These are phyloP conservation scores for Pythium biforme DNA, from an alignment of 352 stramenopile genomes.

Conservation along the genomic window DNA sequence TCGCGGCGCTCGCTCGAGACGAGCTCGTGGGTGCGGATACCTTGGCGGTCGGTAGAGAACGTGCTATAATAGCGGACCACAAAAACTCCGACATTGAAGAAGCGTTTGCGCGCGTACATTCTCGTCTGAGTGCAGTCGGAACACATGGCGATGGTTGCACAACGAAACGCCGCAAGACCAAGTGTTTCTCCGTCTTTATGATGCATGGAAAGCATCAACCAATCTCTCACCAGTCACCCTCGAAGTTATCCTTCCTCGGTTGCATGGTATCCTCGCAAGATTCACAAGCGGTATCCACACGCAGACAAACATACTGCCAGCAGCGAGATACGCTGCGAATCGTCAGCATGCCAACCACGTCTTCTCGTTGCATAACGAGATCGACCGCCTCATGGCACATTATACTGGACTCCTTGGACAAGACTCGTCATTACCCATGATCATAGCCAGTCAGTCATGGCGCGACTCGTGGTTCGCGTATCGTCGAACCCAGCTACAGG, in stretches of 20 bases:
- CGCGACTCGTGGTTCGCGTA: background rate
- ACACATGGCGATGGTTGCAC: background rate
- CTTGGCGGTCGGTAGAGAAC: too few species aligned
- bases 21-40: too few species aligned
- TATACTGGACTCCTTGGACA: background rate
- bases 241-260: background rate
- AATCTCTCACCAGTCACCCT: background rate
- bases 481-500: background rate
- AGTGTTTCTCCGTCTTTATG: background rate
- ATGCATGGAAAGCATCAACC: background rate
- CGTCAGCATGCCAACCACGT: background rate
- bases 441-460: background rate
- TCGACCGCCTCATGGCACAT: background rate
- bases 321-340: background rate
- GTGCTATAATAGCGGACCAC: too few species aligned
- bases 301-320: background rate
- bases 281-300: background rate
- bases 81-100: background rate
- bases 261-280: background rate
- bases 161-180: background rate
- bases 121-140: background rate
- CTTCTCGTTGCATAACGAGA: conserved; percentile 14
- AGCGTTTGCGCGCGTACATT: background rate
- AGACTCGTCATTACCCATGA: background rate
- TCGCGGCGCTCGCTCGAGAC: background rate